Percentiles rank a stretch among this genome's conserved stretches.
These are phyloP conservation scores for Tagetes patula DNA, from an alignment of 129 eudicot genomes.

Conservation along the genomic window DNA sequence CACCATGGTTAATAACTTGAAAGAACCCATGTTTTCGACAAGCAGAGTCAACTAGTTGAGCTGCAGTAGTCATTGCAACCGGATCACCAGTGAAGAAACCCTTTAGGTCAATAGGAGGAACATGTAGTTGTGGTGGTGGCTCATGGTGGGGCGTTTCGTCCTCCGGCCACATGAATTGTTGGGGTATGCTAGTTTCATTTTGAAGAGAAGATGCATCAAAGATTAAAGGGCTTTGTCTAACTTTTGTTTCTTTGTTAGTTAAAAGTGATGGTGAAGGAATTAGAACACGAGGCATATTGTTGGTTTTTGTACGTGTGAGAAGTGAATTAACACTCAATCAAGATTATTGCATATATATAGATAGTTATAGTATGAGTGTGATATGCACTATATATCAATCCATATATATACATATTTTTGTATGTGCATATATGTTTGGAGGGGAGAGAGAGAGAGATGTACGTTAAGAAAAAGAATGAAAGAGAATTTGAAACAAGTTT, in stretches of 20 bases:
- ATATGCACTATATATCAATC: constrained; percentile 16
- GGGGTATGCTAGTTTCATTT: constrained; percentile 52
- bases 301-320: background rate
- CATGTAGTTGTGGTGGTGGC: constrained; percentile 44
- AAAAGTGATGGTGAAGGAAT: constrained; percentile 17
- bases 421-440: constrained; percentile 22
- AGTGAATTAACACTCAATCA: constrained; percentile 21
- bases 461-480: constrained; percentile 8
- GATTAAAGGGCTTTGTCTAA: constrained; percentile 25
- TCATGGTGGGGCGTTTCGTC: constrained; percentile 55
- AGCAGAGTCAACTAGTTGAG: constrained; percentile 45
- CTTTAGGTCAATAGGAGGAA: constrained; percentile 64
- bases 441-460: constrained; percentile 11
- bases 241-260: constrained; percentile 22
- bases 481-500: background rate
- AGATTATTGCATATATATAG: constrained; percentile 31
- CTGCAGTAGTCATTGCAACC: constrained; percentile 39
- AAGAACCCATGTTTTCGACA: constrained; percentile 76
- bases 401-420: constrained; percentile 12
- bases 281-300: constrained; percentile 24
- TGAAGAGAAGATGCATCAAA: constrained; percentile 58
- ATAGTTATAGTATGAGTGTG: constrained; percentile 12
- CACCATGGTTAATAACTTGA: constrained; percentile 67
- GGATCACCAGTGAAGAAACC: constrained; percentile 60
- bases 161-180: constrained; percentile 83